A percentile compares a stretch with the other conserved stretches of the same genome.
phyloP scores from a whole-genome alignment of 352 stramenopile genomes.

The Saprolegnia diclina region DNA sequence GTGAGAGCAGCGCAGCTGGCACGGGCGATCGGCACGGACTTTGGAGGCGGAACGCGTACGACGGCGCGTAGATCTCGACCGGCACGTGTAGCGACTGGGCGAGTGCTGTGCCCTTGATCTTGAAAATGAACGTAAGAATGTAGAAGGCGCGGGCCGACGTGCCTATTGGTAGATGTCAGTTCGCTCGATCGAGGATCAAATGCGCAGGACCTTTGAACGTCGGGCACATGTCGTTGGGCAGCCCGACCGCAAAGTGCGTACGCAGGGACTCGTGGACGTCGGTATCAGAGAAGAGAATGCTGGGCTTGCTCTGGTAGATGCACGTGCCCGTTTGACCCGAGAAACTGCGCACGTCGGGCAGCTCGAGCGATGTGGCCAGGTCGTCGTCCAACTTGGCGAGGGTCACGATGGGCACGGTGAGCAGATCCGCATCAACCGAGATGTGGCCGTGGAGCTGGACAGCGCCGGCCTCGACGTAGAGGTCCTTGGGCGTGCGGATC shows the following conservation, averaged over 20 bases:
- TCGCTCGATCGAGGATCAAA: background rate
- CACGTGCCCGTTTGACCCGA: constrained; percentile 52
- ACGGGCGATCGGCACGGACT: constrained; percentile 4
- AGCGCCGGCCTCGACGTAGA: constrained; percentile 46
- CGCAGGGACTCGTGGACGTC: constrained; percentile 38
- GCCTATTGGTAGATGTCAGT: constrained; percentile 22
- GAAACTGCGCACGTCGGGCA: constrained; percentile 44
- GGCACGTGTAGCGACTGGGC: constrained; percentile 46
- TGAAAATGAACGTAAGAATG: constrained; percentile 46
- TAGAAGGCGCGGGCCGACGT: constrained; percentile 57
- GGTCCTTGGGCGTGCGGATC: constrained; percentile 35
- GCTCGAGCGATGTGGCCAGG: constrained; percentile 29
- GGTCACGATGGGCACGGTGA: constrained; percentile 88
- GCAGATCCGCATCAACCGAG: constrained; percentile 87
- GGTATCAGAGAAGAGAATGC: constrained; percentile 49
- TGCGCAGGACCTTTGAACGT: constrained; percentile 37
- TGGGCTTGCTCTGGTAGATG: constrained; percentile 49
- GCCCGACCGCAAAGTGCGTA: constrained; percentile 41
- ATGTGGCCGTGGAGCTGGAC: constrained; percentile 69
- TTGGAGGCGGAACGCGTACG: constrained; percentile 43
- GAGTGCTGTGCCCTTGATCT: constrained; percentile 14
- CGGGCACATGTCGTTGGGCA: constrained; percentile 44
- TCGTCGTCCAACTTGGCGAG: constrained; percentile 42
- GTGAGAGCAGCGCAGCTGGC: background rate
- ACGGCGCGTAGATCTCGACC: constrained; percentile 52